These are phyloP conservation scores for Fusarium globosum DNA, from an alignment of 2,329 filamentous ascomycete species.

Conservation along the genomic window DNA sequence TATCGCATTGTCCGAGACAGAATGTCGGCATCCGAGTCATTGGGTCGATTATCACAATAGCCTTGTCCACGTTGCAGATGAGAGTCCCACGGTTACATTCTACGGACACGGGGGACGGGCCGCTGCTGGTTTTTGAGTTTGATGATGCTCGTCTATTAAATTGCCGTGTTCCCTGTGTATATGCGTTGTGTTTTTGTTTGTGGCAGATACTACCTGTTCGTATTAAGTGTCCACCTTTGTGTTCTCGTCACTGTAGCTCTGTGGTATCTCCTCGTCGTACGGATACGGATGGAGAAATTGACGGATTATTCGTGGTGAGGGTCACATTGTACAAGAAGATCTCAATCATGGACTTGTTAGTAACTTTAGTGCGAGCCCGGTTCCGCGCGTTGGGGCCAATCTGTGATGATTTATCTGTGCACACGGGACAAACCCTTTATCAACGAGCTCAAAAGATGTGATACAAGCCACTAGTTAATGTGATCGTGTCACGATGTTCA, in stretches of 20 bases:
- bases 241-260: neutral
- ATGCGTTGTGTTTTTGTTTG: neutral
- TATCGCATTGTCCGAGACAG: neutral
- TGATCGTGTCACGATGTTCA: no score
- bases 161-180: slow-evolving; percentile 9
- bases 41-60: neutral
- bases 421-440: neutral
- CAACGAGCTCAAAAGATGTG: neutral
- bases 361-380: neutral
- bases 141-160: slow-evolving; percentile 1
- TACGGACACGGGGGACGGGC: slow-evolving; percentile 23
- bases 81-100: slow-evolving; percentile 6
- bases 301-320: neutral
- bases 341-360: slow-evolving; percentile 22
- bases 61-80: neutral
- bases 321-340: slow-evolving; percentile 20
- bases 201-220: neutral
- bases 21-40: slow-evolving; percentile 15
- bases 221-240: neutral
- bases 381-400: slow-evolving; percentile 1
- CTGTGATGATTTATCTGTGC: neutral
- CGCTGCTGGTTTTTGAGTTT: slow-evolving; percentile 17
- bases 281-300: neutral
- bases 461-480: neutral
- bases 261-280: neutral